Conservation (phyloP, 2,329 filamentous ascomycete genomes). For the Teratosphaeria epicoccoides region DNA sequence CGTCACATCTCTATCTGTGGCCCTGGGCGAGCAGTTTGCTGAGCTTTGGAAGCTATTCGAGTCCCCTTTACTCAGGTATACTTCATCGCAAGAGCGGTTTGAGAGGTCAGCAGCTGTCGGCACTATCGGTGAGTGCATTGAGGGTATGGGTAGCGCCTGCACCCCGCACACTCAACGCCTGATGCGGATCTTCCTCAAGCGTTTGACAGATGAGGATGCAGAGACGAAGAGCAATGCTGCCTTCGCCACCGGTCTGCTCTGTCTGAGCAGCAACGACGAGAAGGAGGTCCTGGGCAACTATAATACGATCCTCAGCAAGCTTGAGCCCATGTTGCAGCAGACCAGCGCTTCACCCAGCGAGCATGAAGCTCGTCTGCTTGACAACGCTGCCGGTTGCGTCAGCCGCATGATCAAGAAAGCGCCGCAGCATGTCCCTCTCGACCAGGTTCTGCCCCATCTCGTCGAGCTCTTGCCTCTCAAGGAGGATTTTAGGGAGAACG, state of each 20-base stretch:
- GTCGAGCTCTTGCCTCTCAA: slow-evolving; percentile 72
- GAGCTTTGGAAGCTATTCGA: slow-evolving; percentile 95
- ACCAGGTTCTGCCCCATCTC: slow-evolving; percentile 70
- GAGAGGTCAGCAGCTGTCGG: slow-evolving; percentile 87
- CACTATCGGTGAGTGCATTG: slow-evolving; percentile 81
- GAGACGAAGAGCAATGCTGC: slow-evolving; percentile 94
- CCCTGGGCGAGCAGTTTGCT: slow-evolving; percentile 68
- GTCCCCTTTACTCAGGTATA: slow-evolving; percentile 80
- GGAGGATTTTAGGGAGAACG: slow-evolving; percentile 95
- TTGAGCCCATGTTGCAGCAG: slow-evolving; percentile 67
- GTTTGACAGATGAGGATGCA: slow-evolving; percentile 76
- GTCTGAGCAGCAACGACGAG: slow-evolving; percentile 66
- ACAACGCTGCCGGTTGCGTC: slow-evolving; percentile 88
- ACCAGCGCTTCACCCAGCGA: slow-evolving; percentile 3
- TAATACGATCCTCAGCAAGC: slow-evolving; percentile 66
- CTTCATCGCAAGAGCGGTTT: slow-evolving; percentile 71
- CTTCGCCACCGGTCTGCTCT: slow-evolving; percentile 77
- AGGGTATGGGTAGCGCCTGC: slow-evolving; percentile 70
- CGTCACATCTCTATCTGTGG: slow-evolving; percentile 70
- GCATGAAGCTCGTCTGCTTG: slow-evolving; percentile 68
- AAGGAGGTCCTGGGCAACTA: slow-evolving; percentile 65
- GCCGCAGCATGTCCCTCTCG: slow-evolving; percentile 68
- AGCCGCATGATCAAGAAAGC: slow-evolving; percentile 86
- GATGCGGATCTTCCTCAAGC: slow-evolving; percentile 72
- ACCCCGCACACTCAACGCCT: slow-evolving; percentile 70